A percentile compares a stretch with the other conserved stretches of the same genome.
phyloP scores from a whole-genome alignment of 1,284 basidiomycete genomes.

The Cerrena zonata region DNA sequence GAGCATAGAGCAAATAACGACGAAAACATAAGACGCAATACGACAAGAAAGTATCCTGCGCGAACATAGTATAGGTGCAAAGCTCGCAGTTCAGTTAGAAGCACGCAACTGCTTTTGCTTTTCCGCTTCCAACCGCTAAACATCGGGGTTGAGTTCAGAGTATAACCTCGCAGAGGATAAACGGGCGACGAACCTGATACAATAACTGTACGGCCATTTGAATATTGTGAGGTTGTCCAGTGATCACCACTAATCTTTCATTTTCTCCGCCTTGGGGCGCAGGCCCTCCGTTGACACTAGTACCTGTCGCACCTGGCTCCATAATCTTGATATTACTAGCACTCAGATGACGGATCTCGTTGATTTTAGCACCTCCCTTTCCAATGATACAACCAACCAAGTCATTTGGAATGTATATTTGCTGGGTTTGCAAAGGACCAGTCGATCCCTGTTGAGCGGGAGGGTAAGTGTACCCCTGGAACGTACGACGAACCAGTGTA shows the following conservation, averaged over 20 bases:
- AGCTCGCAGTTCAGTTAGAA: constrained; percentile 1
- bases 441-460: constrained; percentile 29
- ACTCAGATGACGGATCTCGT: constrained; percentile 93
- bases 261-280: constrained; percentile 70
- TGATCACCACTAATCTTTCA: constrained; percentile 89
- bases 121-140: constrained; percentile 81
- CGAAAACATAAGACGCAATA: background rate
- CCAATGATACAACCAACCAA: constrained; percentile 98
- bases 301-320: constrained; percentile 84
- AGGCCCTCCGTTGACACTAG: constrained; percentile 60
- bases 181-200: constrained; percentile 66
- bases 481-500: constrained; percentile 66
- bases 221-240: constrained; percentile 89
- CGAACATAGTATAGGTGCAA: no score
- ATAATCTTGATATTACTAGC: constrained; percentile 97
- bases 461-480: constrained; percentile 45
- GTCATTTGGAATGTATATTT: constrained; percentile 98
- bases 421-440: constrained; percentile 84
- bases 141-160: background rate
- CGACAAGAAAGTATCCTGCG: background rate
- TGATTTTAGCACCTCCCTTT: constrained; percentile 97
- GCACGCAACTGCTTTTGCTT: constrained; percentile 75
- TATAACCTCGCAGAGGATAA: constrained; percentile 4
- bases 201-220: constrained; percentile 93
- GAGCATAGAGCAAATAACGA: background rate